Conservation (phyloP, 1,139 yeast genomes). For the Geotrichum carabidarum region DNA sequence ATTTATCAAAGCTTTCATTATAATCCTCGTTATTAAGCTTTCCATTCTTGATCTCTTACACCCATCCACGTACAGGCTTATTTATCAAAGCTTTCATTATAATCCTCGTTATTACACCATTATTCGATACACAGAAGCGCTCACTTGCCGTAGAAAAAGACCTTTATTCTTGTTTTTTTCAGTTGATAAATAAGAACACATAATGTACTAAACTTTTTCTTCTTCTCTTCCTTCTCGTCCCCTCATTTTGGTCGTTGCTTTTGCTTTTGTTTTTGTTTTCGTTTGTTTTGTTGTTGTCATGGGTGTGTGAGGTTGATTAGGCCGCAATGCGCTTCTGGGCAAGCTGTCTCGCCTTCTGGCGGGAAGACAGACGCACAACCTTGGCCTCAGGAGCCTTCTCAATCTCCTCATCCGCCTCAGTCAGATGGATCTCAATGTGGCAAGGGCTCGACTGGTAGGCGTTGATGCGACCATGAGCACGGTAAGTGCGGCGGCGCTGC, state of each 20-base stretch:
- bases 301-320: slow-evolving; percentile 3
- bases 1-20: too few relatives aligned
- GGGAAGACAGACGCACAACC: slow-evolving; percentile 72
- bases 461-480: slow-evolving; percentile 99
- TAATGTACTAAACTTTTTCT: too few relatives aligned
- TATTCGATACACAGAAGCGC: not conserved
- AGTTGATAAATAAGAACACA: not conserved
- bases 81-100: too few relatives aligned
- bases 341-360: slow-evolving; percentile 92
- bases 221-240: too few relatives aligned
- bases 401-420: slow-evolving; percentile 93
- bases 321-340: slow-evolving; percentile 69
- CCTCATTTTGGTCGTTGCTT: too few relatives aligned
- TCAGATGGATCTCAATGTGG: slow-evolving; percentile 95
- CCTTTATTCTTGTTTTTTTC: not conserved
- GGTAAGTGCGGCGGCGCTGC: slow-evolving; percentile 99
- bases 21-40: too few relatives aligned
- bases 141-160: not conserved
- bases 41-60: too few relatives aligned
- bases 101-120: not conserved
- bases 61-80: too few relatives aligned
- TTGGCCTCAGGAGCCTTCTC: slow-evolving; percentile 76
- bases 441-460: slow-evolving; percentile 98
- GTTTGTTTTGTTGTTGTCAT: not conserved
- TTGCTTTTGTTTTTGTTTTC: not conserved